A percentile compares a stretch with the other conserved stretches of the same genome.
These are phyloP conservation scores for Candida tetrigidarum DNA, from an alignment of 1,139 yeast genomes.

Conservation along the genomic window DNA sequence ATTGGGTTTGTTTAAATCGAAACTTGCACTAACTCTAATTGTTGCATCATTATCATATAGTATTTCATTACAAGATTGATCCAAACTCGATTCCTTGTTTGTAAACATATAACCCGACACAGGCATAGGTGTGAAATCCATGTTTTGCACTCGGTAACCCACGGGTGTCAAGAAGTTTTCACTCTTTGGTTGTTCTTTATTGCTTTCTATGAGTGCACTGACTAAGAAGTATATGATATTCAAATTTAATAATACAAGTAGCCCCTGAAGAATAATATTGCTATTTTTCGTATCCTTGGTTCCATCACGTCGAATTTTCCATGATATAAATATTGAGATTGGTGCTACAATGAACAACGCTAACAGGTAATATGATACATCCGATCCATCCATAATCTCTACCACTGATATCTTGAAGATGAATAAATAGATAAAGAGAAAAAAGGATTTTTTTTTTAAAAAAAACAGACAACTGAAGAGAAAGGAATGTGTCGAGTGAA, in stretches of 20 bases:
- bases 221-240: background rate
- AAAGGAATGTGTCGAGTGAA: no score
- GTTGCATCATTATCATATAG: background rate
- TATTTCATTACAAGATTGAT: conserved; percentile 1
- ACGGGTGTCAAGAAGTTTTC: background rate
- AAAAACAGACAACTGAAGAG: no score
- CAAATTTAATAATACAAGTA: background rate
- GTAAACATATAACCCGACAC: background rate
- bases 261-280: background rate
- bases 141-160: background rate
- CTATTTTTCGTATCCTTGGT: background rate
- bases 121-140: conserved; percentile 1
- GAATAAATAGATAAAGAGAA: no score
- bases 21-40: conserved; percentile 9
- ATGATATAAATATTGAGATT: background rate
- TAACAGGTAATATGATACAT: background rate
- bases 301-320: background rate
- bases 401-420: no score
- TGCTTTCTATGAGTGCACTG: background rate
- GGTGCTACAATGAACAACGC: background rate
- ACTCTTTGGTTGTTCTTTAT: background rate
- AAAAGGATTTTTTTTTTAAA: no score
- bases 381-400: conserved; percentile 1
- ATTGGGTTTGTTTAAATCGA: conserved; percentile 13
- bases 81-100: background rate